Evolutionary conservation across 305 asterid genomes (phyloP), one percentile per base, ranked within the genome.

Genomic region (Fraxinus platypoda): DNA sequence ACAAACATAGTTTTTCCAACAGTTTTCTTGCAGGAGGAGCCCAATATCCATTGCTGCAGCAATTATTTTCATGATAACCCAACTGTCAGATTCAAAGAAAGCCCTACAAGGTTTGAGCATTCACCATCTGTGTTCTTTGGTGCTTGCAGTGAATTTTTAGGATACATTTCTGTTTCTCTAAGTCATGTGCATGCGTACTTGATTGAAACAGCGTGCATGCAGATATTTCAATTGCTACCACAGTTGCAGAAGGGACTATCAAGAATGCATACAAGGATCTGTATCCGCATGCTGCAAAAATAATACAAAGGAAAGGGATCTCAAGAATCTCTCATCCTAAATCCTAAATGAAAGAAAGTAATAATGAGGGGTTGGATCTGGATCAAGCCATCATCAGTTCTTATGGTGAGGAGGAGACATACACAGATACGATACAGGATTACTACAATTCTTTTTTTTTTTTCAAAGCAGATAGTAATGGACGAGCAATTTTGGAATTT

Each of bases 231-330:
- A 76, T 87, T 72, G 97, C 98, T 21, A 94, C 97, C 25, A 92
- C 95, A 21, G 97, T 92, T 75, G 98, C 97, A 11, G 97, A 94
- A 89, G 98, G 97, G 79, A 94, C 98, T 8, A 94, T 94, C 76
- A 90, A 92, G 84, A 93, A 94, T 83, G 91, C 97, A 0, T 93
- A 90, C 79, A 94, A 87, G 83, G 98, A 94, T 88, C 91, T 94
- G 15, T 90, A 88, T 81, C 97, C 98, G 6, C 93, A 93, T 76
- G 91, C 93, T 6, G 74, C 92, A 43, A 93, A 90, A 93, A 92
- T 94, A 86, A 90, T 94, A 76, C 98, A 4, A 89, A 91, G 84
- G 98, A 91, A 73, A 87, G 90, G 85, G 98, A 93, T 86, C 90
- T 93, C 26, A 94, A 89, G 89, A 93, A 92, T 82, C 94, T 94